phyloP scores from a whole-genome alignment of 1,139 yeast species.

The Taphrina pruni region DNA sequence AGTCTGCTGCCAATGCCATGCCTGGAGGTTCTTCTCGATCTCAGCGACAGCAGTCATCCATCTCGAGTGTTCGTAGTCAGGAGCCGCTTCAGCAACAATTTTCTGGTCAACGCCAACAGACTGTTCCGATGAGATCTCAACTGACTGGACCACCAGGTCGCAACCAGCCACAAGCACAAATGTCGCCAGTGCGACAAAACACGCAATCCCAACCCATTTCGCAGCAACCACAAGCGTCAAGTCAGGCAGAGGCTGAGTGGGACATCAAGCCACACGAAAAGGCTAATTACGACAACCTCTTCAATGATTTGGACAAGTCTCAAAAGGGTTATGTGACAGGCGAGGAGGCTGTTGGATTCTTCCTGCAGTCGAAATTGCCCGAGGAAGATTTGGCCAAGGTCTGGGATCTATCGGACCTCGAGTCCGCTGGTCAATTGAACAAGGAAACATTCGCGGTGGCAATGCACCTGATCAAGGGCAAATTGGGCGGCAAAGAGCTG shows the following conservation, averaged over 20 bases:
- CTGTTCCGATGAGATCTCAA: conserved; percentile 42
- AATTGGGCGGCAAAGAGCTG: conserved; percentile 72
- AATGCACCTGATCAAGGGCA: conserved; percentile 86
- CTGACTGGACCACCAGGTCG: conserved; percentile 42
- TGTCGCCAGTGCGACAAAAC: conserved; percentile 42
- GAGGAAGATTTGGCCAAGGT: conserved; percentile 86
- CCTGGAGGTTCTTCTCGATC: conserved; percentile 26
- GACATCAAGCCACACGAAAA: conserved; percentile 68
- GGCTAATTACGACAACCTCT: conserved; percentile 77
- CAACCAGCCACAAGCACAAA: conserved; percentile 40
- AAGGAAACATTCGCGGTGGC: conserved; percentile 89
- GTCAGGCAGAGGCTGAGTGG: conserved; percentile 64
- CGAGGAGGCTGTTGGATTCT: conserved; percentile 79
- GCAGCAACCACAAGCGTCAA: conserved; percentile 54
- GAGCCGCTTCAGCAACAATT: conserved; percentile 42
- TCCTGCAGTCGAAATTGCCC: conserved; percentile 82
- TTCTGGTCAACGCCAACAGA: conserved; percentile 45
- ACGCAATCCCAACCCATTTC: conserved; percentile 54
- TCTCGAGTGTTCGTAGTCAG: conserved; percentile 45
- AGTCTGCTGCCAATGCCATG: conserved; percentile 60
- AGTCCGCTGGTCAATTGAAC: conserved; percentile 82
- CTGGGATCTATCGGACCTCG: conserved; percentile 94
- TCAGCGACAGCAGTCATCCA: conserved; percentile 23
- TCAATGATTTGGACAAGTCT: conserved; percentile 61
- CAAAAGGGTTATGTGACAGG: conserved; percentile 43